A percentile compares a stretch with the other conserved stretches of the same genome.
These are phyloP conservation scores for Sphaerosporella brunnea DNA, from an alignment of 495 filamentous ascomycete genomes.

Conservation along the genomic window DNA sequence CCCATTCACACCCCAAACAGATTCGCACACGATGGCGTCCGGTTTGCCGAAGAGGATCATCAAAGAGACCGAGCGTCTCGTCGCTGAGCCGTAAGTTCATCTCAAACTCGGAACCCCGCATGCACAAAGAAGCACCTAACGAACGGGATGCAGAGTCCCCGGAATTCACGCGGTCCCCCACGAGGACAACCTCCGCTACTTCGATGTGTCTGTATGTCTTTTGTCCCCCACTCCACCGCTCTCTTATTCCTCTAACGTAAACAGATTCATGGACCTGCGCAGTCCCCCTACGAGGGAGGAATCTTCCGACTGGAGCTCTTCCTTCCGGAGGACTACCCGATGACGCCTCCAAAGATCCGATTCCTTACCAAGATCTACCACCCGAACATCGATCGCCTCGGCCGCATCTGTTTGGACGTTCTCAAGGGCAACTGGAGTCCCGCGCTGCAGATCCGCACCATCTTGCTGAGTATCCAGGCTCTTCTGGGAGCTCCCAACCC, in stretches of 20 bases:
- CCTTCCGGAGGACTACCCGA: conserved; percentile 97
- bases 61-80: conserved; percentile 94
- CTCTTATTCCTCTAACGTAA: not conserved
- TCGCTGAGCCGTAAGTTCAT: conserved; percentile 74
- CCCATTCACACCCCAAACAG: conserved; percentile 10
- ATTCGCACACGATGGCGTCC: conserved; percentile 25
- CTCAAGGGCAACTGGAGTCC: conserved; percentile 99
- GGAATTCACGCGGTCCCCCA: conserved; percentile 96
- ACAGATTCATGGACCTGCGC: conserved; percentile 72
- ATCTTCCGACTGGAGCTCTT: conserved; percentile 97
- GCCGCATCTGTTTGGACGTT: conserved; percentile 48
- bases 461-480: conserved; percentile 92
- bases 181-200: conserved; percentile 94
- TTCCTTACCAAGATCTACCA: conserved; percentile 99
- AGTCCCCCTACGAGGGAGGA: conserved; percentile 52
- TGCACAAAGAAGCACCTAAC: conserved; percentile 27
- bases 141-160: too few species aligned
- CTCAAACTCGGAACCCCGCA: conserved; percentile 1
- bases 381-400: conserved; percentile 52
- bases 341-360: conserved; percentile 95
- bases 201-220: conserved; percentile 58
- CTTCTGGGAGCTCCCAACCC: conserved; percentile 92
- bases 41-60: conserved; percentile 80
- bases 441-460: conserved; percentile 92
- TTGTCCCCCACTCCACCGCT: not conserved